Evolutionary conservation across 805 yeast species (phyloP).

Genomic region (Saccharomycopsis babjevae): DNA sequence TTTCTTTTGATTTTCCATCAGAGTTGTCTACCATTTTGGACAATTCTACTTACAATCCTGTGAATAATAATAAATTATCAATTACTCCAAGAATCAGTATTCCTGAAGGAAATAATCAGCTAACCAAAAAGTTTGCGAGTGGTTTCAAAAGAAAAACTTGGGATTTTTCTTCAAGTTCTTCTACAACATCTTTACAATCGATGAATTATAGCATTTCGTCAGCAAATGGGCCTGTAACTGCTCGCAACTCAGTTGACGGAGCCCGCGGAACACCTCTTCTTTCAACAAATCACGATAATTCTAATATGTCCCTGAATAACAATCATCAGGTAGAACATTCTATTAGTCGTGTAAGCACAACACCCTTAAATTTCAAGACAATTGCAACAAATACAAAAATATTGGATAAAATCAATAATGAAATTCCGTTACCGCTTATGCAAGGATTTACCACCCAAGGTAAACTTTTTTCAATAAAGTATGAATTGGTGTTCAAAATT

Average conservation of each 20-base stretch:
- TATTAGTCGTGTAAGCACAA: background rate
- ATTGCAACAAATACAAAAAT: conserved; percentile 17
- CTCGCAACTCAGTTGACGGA: background rate
- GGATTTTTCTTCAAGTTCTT: background rate
- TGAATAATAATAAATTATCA: background rate
- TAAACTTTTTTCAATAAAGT: conserved; percentile 39
- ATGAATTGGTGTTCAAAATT: conserved; percentile 39
- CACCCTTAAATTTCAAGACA: conserved; percentile 5
- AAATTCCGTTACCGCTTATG: conserved; percentile 21
- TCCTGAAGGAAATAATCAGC: background rate
- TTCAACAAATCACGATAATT: background rate
- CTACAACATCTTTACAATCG: background rate
- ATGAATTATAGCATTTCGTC: background rate
- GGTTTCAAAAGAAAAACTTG: background rate
- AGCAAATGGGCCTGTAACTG: background rate
- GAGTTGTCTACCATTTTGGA: conserved; percentile 11
- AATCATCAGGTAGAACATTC: background rate
- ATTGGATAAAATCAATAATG: conserved; percentile 16
- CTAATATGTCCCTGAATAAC: background rate
- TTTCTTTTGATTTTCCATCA: conserved; percentile 17
- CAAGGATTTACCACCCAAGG: conserved; percentile 45
- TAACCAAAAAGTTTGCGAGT: background rate
- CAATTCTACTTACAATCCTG: conserved; percentile 9
- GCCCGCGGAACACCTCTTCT: background rate
- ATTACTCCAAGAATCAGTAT: background rate